These are phyloP conservation scores for Apiospora saccharicola DNA, from an alignment of 2,329 filamentous ascomycete species.

Conservation along the genomic window DNA sequence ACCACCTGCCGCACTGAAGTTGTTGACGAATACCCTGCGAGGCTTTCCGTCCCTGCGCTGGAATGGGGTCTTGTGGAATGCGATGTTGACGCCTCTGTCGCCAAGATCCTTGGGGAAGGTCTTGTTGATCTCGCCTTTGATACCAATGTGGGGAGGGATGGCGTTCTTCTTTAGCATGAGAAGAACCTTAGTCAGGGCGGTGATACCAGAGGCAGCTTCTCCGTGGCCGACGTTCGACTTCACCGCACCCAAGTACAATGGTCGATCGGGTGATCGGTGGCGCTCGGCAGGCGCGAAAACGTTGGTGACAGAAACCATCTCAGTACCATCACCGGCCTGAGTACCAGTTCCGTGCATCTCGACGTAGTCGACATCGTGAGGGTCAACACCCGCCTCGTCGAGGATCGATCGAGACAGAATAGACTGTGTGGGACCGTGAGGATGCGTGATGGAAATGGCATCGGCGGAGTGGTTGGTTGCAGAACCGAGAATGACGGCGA, in stretches of 20 bases:
- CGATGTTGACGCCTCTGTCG: slow-evolving; percentile 66
- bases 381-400: slow-evolving; percentile 76
- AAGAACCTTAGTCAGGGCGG: slow-evolving; percentile 69
- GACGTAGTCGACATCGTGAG: slow-evolving; percentile 80
- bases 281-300: slow-evolving; percentile 57
- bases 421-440: slow-evolving; percentile 79
- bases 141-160: slow-evolving; percentile 72
- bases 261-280: slow-evolving; percentile 55
- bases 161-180: slow-evolving; percentile 69
- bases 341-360: slow-evolving; percentile 93
- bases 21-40: slow-evolving; percentile 66
- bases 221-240: slow-evolving; percentile 72
- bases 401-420: slow-evolving; percentile 74
- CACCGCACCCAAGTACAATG: slow-evolving; percentile 67
- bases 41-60: slow-evolving; percentile 55
- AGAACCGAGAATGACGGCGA: slow-evolving; percentile 78
- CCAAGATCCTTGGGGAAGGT: slow-evolving; percentile 64
- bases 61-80: slow-evolving; percentile 60
- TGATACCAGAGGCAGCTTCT: slow-evolving; percentile 67
- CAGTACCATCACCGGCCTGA: slow-evolving; percentile 81
- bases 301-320: slow-evolving; percentile 78
- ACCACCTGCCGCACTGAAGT: slow-evolving; percentile 75
- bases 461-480: slow-evolving; percentile 85
- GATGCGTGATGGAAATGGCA: slow-evolving; percentile 83
- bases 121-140: slow-evolving; percentile 70